phyloP scores from a whole-genome alignment of 2,329 filamentous ascomycete species.

The Fusarium staphyleae region DNA sequence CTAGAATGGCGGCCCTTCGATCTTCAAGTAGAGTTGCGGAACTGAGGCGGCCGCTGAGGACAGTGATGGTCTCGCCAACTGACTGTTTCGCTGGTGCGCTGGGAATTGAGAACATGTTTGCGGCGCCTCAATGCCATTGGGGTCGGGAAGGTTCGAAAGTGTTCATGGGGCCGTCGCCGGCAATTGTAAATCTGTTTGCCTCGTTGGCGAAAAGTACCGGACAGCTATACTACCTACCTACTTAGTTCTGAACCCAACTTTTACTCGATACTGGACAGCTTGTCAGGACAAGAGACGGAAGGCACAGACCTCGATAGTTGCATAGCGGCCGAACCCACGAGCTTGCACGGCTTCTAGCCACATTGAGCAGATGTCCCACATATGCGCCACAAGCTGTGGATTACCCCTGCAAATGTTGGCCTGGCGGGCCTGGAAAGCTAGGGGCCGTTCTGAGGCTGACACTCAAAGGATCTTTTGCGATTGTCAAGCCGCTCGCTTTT shows the following conservation, averaged over 20 bases:
- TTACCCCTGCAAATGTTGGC: not conserved
- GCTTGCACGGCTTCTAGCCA: not conserved
- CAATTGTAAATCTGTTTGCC: slow-evolving; percentile 8
- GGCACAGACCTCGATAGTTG: slow-evolving; percentile 23
- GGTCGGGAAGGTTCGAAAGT: slow-evolving; percentile 18
- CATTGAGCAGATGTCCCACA: not conserved
- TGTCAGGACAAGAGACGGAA: slow-evolving; percentile 29
- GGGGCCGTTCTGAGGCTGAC: slow-evolving; percentile 4
- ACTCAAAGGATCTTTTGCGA: slow-evolving; percentile 30
- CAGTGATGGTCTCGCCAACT: slow-evolving; percentile 91
- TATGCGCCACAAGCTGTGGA: not conserved
- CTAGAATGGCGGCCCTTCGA: slow-evolving; percentile 89
- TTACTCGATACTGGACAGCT: slow-evolving; percentile 34
- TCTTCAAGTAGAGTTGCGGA: slow-evolving; percentile 95
- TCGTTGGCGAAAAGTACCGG: slow-evolving; percentile 9
- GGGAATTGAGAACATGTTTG: slow-evolving; percentile 68
- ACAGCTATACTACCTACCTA: slow-evolving; percentile 17
- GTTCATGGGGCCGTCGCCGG: slow-evolving; percentile 27
- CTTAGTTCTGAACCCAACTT: slow-evolving; percentile 3
- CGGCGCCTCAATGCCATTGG: slow-evolving; percentile 43
- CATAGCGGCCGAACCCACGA: slow-evolving; percentile 20
- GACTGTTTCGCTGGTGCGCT: slow-evolving; percentile 92
- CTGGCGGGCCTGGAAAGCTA: not conserved
- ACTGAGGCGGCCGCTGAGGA: slow-evolving; percentile 83
- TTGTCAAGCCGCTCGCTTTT: not conserved